These are phyloP conservation scores for Nicotiana noctiflora DNA, from an alignment of 257 asterid genomes.

Conservation along the genomic window DNA sequence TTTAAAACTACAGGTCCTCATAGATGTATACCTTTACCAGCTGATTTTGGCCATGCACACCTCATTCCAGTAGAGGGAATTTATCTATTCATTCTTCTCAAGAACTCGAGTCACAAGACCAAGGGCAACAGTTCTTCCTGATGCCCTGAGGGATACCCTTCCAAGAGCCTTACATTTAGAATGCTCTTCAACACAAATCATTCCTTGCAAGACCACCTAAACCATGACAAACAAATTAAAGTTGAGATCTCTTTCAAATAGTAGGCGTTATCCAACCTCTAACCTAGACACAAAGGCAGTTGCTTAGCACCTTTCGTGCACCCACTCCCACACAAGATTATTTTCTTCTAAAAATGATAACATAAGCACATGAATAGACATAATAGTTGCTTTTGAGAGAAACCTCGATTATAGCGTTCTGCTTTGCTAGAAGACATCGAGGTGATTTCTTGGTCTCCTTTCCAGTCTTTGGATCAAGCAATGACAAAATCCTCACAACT, in stretches of 20 bases:
- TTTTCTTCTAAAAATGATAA: not conserved
- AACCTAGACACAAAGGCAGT: not conserved
- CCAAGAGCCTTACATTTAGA: constrained; percentile 60
- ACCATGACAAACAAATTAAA: constrained; percentile 6
- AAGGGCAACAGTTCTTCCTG: constrained; percentile 78
- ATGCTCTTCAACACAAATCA: constrained; percentile 72
- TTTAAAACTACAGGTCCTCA: not conserved
- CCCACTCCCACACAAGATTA: not conserved
- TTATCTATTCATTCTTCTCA: not conserved
- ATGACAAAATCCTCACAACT: constrained; percentile 49
- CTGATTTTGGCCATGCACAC: not conserved
- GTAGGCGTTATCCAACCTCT: not conserved
- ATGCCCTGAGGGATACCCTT: constrained; percentile 75
- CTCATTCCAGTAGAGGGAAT: not conserved
- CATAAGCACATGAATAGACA: not conserved
- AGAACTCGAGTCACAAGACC: constrained; percentile 18
- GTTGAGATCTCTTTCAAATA: not conserved
- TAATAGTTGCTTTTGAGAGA: constrained; percentile 7
- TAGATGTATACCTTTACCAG: not conserved
- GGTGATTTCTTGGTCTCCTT: constrained; percentile 68
- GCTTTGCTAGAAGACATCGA: constrained; percentile 64
- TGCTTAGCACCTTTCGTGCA: not conserved
- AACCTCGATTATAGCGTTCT: constrained; percentile 83
- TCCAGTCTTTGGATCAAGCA: constrained; percentile 86
- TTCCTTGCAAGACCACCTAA: constrained; percentile 59